Evolutionary conservation across 805 yeast genomes (phyloP), one percentile per base, ranked within the genome.

Genomic region (Metschnikowia drakensbergensis): DNA sequence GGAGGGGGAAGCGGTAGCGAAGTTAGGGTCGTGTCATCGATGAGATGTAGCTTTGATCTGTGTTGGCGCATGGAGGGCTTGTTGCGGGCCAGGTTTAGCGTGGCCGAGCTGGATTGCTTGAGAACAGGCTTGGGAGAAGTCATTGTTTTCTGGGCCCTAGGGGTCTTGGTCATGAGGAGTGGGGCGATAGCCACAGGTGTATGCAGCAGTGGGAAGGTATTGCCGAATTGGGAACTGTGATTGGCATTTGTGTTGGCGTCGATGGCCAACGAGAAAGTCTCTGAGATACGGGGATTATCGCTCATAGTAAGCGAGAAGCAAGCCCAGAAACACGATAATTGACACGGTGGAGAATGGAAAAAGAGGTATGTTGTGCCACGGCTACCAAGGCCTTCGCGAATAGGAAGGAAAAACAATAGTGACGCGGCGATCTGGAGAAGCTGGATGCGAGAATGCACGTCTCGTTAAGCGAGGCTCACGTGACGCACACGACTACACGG

Each of bases 1-100:
- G 83, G 83, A 28, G 80, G 83, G 1, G 81, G 76, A 17, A 78
- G 62, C 7, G 83, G 83, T 37, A 78, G 65, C 1, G 81, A 76
- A 1, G 83, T 78, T 35, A 78, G 60, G 5, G 69, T 70, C 4
- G 74, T 69, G 48, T 67, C 76, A 51, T 78, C 82, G 6, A 78
- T 65, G 23, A 78, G 65, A 53, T 78, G 82, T 25, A 78, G 58
- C 50, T 68, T 66, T 1, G 82, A 77, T 5, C 36, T 32, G 35
- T 30, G 35, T 8, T 40, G 43, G 29, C 11, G 67, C 65, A 27
- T 64, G 69, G 47, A 37, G 11, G 39, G n/a, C 23, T 37, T 27
- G 32, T 27, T 10, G n/a, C 41, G 41, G n/a, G 41, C 32, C 32
- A 13, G 30, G 13, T 37, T 37, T 6, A 40, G 28, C 7, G 28